Conservation (phyloP, 306 rosid species). For the Hippophae tibetana region DNA sequence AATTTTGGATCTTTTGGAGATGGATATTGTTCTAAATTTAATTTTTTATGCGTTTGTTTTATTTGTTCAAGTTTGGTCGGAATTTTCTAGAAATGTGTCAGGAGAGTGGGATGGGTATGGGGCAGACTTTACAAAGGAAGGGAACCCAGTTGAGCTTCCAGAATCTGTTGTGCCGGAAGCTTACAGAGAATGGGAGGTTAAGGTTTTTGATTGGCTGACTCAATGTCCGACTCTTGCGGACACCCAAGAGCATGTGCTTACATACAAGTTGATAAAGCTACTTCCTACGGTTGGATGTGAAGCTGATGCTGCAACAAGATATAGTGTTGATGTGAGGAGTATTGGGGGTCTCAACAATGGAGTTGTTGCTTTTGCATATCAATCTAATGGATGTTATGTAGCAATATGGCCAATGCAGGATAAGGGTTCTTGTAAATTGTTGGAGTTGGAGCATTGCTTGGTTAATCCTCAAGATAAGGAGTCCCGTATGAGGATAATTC, state of each 20-base stretch:
- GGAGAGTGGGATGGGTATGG: slow-evolving; percentile 98
- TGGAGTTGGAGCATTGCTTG: slow-evolving; percentile 62
- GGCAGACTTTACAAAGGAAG: slow-evolving; percentile 71
- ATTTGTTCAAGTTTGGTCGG: slow-evolving; percentile 56
- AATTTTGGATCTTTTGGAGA: too few relatives aligned
- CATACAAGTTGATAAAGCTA: slow-evolving; percentile 57
- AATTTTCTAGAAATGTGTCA: slow-evolving; percentile 65
- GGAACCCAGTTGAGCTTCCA: slow-evolving; percentile 66
- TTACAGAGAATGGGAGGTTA: slow-evolving; percentile 88
- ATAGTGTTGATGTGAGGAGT: slow-evolving; percentile 54
- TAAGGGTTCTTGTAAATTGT: slow-evolving; percentile 17
- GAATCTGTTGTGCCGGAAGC: slow-evolving; percentile 75
- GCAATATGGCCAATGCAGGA: slow-evolving; percentile 54
- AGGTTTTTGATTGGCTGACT: slow-evolving; percentile 93
- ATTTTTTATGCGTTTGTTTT: neutral
- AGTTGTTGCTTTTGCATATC: slow-evolving; percentile 65
- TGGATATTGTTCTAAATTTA: too few relatives aligned
- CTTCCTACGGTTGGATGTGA: slow-evolving; percentile 96
- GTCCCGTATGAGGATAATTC: slow-evolving; percentile 2
- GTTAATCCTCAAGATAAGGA: too few relatives aligned
- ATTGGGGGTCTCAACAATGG: slow-evolving; percentile 30
- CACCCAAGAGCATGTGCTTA: slow-evolving; percentile 36
- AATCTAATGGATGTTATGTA: slow-evolving; percentile 68
- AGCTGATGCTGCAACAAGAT: slow-evolving; percentile 85
- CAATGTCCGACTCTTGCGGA: slow-evolving; percentile 94